Base-by-base conservation (phyloP, 148 eudicot species). In the Chenopodium berlandieri region DNA sequence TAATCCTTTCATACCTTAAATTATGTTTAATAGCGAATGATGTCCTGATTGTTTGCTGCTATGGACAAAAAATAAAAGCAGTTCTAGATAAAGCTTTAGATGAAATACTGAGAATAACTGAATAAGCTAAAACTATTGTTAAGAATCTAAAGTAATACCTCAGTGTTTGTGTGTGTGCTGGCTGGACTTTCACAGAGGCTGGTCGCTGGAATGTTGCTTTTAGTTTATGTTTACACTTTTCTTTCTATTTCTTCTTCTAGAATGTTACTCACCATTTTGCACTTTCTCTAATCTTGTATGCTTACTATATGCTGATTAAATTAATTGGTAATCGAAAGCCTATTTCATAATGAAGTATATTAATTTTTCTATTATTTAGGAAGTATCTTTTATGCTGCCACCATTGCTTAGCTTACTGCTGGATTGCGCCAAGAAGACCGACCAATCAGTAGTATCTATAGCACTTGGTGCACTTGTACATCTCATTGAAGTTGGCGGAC, bases 401-500 rank as follows among this genome's bases (percentile, higher is more conserved):
- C 92, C 97, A 76, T 87, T 96, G 84, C 91, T 96, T 54, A 88
- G 95, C 82, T 88, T 96, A 91, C 88, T 96, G 75, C 86, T 96
- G 88, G 98, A 96, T 89, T 96, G 99, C 78, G 98, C 99, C 78
- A 94, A 94, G 84, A 91, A 91, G 86, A 87, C 98, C 16, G 98
- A 96, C 85, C 99, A 96, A 83, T 89, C 99, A 4, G 99, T 96
- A 77, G 97, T 91, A 79, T 92, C 99, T 83, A 87, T 96, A 73
- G 95, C 99, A 71, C 86, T 96, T 86, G 99, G 97, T 81, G 99
- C 99, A 52, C 84, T 96, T 83, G 95, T 96, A 80, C 98, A 96
- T 88, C 97, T 96, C 78, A 91, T 92, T 44, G 98, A 96, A 90
- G 99, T 96, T 83, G 99, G 99, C 67, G 99, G 99, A 82, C 99